Evolutionary conservation across 1,284 basidiomycete species (phyloP).

Genomic region (Tilletia walkeri): DNA sequence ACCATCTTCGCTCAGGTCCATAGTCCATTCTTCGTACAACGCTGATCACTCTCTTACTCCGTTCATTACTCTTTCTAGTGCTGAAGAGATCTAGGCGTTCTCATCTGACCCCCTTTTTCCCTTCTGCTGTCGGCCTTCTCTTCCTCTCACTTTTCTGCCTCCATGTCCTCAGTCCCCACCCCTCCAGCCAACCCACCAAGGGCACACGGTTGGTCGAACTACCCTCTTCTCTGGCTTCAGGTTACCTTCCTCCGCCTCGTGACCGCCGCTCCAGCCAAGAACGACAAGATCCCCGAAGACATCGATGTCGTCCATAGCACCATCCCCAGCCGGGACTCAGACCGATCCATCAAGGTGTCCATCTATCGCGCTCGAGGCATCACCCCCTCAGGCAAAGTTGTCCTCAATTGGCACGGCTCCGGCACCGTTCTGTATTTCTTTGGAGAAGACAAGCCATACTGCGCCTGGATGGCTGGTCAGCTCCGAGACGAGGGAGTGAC

Average conservation of each 20-base stretch:
- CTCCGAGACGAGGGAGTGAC: background rate
- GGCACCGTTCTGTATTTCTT: background rate
- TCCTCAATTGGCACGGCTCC: slow-evolving; percentile 12
- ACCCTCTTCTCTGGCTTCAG: background rate
- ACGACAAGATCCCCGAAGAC: background rate
- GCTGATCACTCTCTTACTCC: too few relatives aligned
- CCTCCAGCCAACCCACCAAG: background rate
- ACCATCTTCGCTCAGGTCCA: too few relatives aligned
- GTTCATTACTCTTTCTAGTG: background rate
- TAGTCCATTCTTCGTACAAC: background rate
- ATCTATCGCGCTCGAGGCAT: background rate
- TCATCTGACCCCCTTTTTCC: background rate
- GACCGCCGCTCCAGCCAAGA: background rate
- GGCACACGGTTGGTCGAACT: background rate
- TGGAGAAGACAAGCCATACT: slow-evolving; percentile 8
- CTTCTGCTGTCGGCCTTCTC: background rate
- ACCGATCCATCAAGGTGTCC: background rate
- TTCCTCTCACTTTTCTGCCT: background rate
- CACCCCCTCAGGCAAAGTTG: background rate
- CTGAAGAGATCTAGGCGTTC: background rate
- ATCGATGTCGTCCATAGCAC: slow-evolving; percentile 10
- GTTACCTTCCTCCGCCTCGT: background rate
- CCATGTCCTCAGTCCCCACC: background rate
- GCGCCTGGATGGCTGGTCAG: background rate
- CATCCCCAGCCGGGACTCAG: background rate